These are phyloP conservation scores for Neonectria punicea DNA, from an alignment of 2,329 filamentous ascomycete species.

Conservation along the genomic window DNA sequence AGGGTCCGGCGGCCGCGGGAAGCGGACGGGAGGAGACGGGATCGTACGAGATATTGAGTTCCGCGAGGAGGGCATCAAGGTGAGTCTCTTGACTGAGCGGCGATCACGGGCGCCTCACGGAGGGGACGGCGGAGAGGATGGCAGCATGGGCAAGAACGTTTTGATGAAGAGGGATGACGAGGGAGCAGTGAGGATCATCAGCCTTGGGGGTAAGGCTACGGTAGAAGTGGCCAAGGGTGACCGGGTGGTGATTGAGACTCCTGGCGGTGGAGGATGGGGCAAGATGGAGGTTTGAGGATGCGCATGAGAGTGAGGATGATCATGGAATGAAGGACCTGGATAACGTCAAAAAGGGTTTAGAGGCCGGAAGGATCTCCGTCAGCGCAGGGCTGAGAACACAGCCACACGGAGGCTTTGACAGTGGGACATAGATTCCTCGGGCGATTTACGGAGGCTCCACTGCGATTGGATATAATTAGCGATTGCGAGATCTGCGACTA, in stretches of 20 bases:
- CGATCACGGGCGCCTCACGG: conserved; percentile 71
- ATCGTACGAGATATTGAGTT: conserved; percentile 83
- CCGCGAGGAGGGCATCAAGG: conserved; percentile 26
- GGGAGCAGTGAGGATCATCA: conserved; percentile 46
- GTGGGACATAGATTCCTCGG: not conserved
- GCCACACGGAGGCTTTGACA: conserved; percentile 13
- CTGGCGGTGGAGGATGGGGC: conserved; percentile 33
- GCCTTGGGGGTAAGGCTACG: conserved; percentile 32
- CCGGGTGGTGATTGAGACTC: conserved; percentile 29
- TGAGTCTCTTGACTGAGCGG: conserved; percentile 27
- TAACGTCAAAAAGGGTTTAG: not conserved
- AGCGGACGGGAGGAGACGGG: conserved; percentile 77
- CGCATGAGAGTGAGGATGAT: no score
- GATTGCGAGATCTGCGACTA: not conserved
- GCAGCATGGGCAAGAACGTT: conserved; percentile 72
- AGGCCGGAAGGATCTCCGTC: not conserved
- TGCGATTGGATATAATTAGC: not conserved
- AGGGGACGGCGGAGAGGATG: conserved; percentile 74
- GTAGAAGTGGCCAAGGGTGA: conserved; percentile 31
- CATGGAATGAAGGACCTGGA: not conserved
- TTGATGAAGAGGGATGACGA: conserved; percentile 61
- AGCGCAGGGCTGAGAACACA: conserved; percentile 7
- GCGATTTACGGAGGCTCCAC: not conserved
- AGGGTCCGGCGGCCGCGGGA: conserved; percentile 67
- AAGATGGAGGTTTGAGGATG: not conserved